phyloP scores from a whole-genome alignment of 2,329 filamentous ascomycete genomes.

The Fonsecaea erecta region DNA sequence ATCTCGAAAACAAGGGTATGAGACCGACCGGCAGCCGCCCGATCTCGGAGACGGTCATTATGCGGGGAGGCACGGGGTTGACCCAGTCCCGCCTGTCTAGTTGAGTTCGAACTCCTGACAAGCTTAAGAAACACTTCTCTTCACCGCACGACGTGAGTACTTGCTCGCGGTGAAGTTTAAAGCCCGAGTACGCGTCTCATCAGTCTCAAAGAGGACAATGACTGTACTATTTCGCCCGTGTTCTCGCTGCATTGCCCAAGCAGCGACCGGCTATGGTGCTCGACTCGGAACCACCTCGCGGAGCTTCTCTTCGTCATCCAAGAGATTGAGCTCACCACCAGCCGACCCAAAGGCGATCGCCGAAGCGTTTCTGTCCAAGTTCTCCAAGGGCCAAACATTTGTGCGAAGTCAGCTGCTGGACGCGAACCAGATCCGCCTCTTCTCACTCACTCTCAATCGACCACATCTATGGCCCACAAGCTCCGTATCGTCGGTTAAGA shows the following conservation, averaged over 20 bases:
- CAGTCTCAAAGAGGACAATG: background rate
- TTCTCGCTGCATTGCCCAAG: constrained; percentile 1
- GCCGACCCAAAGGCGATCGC: constrained; percentile 32
- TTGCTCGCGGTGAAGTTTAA: background rate
- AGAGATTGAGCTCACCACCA: background rate
- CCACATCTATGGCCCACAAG: constrained; percentile 47
- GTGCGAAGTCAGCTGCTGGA: constrained; percentile 60
- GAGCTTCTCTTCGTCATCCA: constrained; percentile 22
- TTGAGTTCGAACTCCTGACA: background rate
- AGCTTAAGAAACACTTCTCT: background rate
- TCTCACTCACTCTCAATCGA: constrained; percentile 63
- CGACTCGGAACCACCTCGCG: constrained; percentile 14
- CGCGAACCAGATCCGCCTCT: constrained; percentile 66
- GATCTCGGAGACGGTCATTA: constrained; percentile 28
- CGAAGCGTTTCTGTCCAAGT: constrained; percentile 47
- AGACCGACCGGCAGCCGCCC: constrained; percentile 8
- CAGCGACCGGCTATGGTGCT: background rate
- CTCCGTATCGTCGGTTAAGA: constrained; percentile 46
- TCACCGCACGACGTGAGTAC: background rate
- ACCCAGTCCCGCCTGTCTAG: background rate
- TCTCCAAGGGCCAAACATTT: constrained; percentile 49
- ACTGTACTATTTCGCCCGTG: constrained; percentile 7
- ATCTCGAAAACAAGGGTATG: constrained; percentile 29
- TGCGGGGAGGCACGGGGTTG: constrained; percentile 25
- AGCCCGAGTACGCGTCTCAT: background rate